Evolutionary conservation across 345 rosid genomes (phyloP).

Genomic region (Hypericum androsaemum): DNA sequence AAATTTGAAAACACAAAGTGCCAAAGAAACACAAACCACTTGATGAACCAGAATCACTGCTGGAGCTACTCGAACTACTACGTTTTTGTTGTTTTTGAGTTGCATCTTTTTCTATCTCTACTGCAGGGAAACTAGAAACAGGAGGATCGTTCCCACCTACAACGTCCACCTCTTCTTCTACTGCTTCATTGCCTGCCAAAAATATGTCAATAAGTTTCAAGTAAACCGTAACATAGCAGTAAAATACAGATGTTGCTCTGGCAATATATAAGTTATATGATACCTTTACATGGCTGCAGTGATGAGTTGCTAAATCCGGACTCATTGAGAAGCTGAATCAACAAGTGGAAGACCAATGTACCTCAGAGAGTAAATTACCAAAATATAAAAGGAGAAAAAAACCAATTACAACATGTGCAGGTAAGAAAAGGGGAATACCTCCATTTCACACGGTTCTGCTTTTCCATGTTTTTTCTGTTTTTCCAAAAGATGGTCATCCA

Average conservation of each 20-base stretch:
- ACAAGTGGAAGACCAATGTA: slow-evolving; percentile 10
- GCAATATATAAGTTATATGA: slow-evolving; percentile 8
- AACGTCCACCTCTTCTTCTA: slow-evolving; percentile 65
- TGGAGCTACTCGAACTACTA: slow-evolving; percentile 60
- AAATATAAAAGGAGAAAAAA: not conserved
- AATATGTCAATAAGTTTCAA: slow-evolving; percentile 12
- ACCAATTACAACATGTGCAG: not conserved
- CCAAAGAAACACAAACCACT: slow-evolving; percentile 49
- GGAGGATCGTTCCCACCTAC: slow-evolving; percentile 65
- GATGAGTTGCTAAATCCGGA: slow-evolving; percentile 63
- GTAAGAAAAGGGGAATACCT: slow-evolving; percentile 36
- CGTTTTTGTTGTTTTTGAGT: slow-evolving; percentile 40
- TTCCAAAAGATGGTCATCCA: slow-evolving; percentile 56
- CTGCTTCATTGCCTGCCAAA: slow-evolving; percentile 44
- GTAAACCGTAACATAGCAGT: slow-evolving; percentile 4
- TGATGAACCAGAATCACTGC: slow-evolving; percentile 67
- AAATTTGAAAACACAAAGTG: slow-evolving; percentile 6
- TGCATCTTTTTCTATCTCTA: slow-evolving; percentile 52
- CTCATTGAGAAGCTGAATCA: slow-evolving; percentile 46
- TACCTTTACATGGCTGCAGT: slow-evolving; percentile 58
- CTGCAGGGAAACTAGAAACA: slow-evolving; percentile 38
- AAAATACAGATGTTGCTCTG: not conserved
- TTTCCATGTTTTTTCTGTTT: slow-evolving; percentile 39
- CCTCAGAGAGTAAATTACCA: not conserved
- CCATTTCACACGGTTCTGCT: slow-evolving; percentile 61